A percentile compares a stretch with the other conserved stretches of the same genome.
These are phyloP conservation scores for Aspergillus hortae DNA, from an alignment of 2,329 filamentous ascomycete species.

Conservation along the genomic window DNA sequence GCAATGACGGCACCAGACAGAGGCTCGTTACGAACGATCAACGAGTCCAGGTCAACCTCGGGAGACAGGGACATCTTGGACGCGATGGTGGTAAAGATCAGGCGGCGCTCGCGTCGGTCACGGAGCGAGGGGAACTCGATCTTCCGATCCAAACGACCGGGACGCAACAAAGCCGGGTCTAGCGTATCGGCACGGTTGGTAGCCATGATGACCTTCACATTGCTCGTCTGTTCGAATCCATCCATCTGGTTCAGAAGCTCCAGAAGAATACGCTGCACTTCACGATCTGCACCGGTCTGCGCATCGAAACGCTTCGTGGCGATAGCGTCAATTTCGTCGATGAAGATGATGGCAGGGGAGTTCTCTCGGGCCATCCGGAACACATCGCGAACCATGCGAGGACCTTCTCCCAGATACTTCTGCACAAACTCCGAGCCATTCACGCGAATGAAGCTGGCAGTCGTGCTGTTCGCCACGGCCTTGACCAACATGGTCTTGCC, in stretches of 20 bases:
- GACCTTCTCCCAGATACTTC: conserved; percentile 96
- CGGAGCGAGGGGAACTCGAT: conserved; percentile 97
- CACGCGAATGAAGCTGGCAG: conserved; percentile 95
- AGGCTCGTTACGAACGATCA: conserved; percentile 96
- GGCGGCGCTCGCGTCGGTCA: conserved; percentile 86
- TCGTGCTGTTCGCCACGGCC: conserved; percentile 96
- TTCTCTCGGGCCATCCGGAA: conserved; percentile 99
- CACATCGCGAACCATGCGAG: conserved; percentile 97
- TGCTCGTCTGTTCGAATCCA: conserved; percentile 96
- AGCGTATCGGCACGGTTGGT: conserved; percentile 97
- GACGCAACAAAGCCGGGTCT: conserved; percentile 89
- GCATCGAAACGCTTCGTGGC: conserved; percentile 99
- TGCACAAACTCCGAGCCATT: conserved; percentile 98
- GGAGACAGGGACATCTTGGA: conserved; percentile 95
- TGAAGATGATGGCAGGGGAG: conserved; percentile 97
- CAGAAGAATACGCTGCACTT: conserved; percentile 96
- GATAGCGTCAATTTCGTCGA: conserved; percentile 98
- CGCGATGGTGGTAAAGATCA: conserved; percentile 98
- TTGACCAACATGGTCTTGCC: conserved; percentile 98
- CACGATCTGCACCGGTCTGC: conserved; percentile 94
- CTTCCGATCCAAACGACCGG: conserved; percentile 93
- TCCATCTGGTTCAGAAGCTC: conserved; percentile 99
- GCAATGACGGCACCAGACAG: conserved; percentile 93
- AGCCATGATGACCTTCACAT: conserved; percentile 99
- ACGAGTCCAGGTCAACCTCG: conserved; percentile 90